These are phyloP conservation scores for Zychaea mexicana DNA, from an alignment of 371 early-diverging fungal genomes.

Conservation along the genomic window DNA sequence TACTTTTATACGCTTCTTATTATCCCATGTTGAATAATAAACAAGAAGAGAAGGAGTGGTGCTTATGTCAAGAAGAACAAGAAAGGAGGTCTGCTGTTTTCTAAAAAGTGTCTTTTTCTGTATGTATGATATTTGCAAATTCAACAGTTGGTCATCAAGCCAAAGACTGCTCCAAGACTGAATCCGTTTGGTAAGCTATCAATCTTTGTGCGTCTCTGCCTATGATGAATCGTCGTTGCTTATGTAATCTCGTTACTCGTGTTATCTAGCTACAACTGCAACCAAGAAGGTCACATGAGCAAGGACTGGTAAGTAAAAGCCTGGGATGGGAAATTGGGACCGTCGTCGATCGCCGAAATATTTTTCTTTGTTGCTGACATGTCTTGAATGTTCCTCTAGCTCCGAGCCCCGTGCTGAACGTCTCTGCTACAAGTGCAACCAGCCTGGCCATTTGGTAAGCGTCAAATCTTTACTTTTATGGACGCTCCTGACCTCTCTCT, in stretches of 20 bases:
- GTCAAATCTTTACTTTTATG: background rate
- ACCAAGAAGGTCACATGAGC: conserved; percentile 60
- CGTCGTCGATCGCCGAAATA: too few species aligned
- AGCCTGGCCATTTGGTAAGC: conserved; percentile 57
- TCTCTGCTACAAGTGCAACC: conserved; percentile 62
- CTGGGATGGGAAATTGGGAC: background rate
- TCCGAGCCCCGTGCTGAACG: conserved; percentile 62
- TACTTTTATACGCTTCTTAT: too few species aligned
- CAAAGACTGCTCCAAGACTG: conserved; percentile 57
- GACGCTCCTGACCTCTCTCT: background rate
- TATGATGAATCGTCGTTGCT: background rate
- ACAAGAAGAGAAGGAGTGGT: too few species aligned
- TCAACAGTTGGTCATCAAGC: conserved; percentile 67
- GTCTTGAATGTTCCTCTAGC: conserved; percentile 22
- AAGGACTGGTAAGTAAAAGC: conserved; percentile 46
- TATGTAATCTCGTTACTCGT: background rate
- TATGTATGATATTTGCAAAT: conserved; percentile 10
- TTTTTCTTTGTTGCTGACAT: background rate
- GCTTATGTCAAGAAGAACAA: too few species aligned
- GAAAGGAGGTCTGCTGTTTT: conserved; percentile 4
- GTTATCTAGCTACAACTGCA: conserved; percentile 59
- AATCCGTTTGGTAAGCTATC: conserved; percentile 58
- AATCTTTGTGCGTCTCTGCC: background rate
- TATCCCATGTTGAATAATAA: too few species aligned
- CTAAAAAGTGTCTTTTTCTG: conserved; percentile 1